phyloP scores from a whole-genome alignment of 805 yeast species.

The Candida vaughaniae region DNA sequence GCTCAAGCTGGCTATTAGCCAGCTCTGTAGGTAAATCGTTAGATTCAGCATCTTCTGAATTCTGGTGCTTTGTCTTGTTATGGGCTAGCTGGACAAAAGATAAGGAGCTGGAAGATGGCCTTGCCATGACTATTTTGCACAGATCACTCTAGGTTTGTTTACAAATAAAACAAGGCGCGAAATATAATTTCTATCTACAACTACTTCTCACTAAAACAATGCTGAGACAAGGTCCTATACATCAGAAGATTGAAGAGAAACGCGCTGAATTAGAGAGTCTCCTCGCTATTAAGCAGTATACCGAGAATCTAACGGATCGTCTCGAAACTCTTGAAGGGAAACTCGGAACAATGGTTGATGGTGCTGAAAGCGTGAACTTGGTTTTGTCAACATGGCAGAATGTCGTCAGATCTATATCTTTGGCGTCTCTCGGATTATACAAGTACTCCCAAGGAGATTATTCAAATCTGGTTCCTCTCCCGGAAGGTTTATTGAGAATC shows the following conservation, averaged over 20 bases:
- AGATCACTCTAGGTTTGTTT: conserved; percentile 1
- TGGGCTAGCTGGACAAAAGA: conserved; percentile 15
- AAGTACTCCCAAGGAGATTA: conserved; percentile 44
- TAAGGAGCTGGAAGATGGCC: conserved; percentile 18
- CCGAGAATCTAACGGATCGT: conserved; percentile 44
- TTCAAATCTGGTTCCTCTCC: conserved; percentile 47
- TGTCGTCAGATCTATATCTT: conserved; percentile 56
- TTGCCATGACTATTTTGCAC: conserved; percentile 19
- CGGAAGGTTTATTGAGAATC: conserved; percentile 66
- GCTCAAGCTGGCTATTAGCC: no score
- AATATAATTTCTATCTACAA: no score
- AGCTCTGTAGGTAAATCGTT: neutral
- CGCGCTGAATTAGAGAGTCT: conserved; percentile 50
- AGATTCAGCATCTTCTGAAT: no score
- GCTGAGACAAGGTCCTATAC: conserved; percentile 12
- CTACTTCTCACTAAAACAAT: no score
- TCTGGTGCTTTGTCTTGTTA: conserved; percentile 4
- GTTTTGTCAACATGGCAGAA: conserved; percentile 67
- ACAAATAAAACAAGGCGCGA: conserved; percentile 5
- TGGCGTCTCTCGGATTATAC: conserved; percentile 55
- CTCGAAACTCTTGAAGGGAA: conserved; percentile 50
- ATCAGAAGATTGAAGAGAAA: conserved; percentile 43
- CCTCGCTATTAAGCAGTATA: conserved; percentile 46
- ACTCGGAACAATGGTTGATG: conserved; percentile 50
- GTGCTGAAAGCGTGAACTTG: conserved; percentile 58